Evolutionary conservation across 345 rosid species (phyloP).

Genomic region (Aethionema arabicum): DNA sequence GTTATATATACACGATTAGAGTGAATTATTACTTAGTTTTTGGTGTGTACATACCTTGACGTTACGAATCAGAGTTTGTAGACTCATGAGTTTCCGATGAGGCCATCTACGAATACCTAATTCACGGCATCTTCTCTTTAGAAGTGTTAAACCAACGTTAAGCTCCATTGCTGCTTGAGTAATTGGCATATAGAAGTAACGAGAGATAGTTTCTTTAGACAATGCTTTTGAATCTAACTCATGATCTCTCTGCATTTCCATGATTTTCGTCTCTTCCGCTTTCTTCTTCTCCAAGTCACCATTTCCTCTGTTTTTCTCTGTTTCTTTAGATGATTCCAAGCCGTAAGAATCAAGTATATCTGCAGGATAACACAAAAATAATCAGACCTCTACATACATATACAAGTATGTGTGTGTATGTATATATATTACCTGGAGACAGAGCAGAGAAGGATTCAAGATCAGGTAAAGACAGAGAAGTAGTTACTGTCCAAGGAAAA

Average conservation of each 20-base stretch:
- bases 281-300: constrained; percentile 3
- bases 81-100: constrained; percentile 66
- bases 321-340: constrained; percentile 38
- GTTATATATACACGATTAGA: neutral
- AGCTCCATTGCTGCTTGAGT: constrained; percentile 65
- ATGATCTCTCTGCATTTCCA: constrained; percentile 14
- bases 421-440: constrained; percentile 35
- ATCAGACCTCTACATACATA: constrained; percentile 16
- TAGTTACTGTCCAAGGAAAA: constrained; percentile 34
- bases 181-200: constrained; percentile 68
- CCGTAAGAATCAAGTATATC: constrained; percentile 34
- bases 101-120: constrained; percentile 69
- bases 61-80: constrained; percentile 53
- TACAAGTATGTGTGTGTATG: neutral
- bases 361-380: constrained; percentile 9
- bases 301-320: constrained; percentile 36
- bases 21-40: neutral
- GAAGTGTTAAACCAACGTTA: constrained; percentile 60
- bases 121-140: constrained; percentile 72
- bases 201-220: constrained; percentile 41
- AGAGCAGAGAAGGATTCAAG: constrained; percentile 24
- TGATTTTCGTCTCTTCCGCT: constrained; percentile 19
- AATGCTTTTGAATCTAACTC: constrained; percentile 33
- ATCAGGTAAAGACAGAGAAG: constrained; percentile 35
- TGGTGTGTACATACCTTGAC: constrained; percentile 40